Base-by-base conservation (phyloP, 2,329 filamentous ascomycete species). In the Moelleriella libera region DNA sequence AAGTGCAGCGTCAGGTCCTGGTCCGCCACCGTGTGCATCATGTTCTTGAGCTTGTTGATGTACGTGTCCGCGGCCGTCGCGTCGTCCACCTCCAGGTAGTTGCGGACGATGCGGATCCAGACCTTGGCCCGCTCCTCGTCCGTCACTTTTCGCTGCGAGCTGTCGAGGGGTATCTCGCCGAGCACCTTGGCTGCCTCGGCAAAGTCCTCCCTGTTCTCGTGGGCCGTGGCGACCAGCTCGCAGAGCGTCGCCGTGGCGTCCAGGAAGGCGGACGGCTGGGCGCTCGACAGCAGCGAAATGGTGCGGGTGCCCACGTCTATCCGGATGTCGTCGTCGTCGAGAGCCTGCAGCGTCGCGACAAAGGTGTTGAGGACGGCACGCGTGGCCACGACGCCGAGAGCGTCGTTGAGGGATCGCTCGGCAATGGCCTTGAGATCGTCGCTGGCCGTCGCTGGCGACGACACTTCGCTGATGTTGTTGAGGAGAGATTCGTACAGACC, bases 11-110 rank as follows among this genome's bases (percentile, higher is more conserved):
- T 80, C 44, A 90, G 73, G 51, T 84, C 77, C 40, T 81, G 76
- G 62, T 95, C 81, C 31, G 75, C 68, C 32, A 95, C 80, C 52
- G 77, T 82, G 68, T 86, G 80, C 62, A 95, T 88, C 54, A 96
- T 75, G 60, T 92, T 90, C 68, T 96, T 97, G 64, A 94, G 84
- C 65, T 90, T 89, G 73, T 96, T 96, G 58, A 98, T 75, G 62
- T 89, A 94, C 41, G 76, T 78, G 62, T 94, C 88, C 41, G 92
- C 92, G 37, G 78, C 75, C 1, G 83, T 88, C 7, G 87, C 84
- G 67, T 97, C 89, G 62, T 95, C 90, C 44, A 89, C 87, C 68
- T 98, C 90, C 52, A 98, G 78, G 62, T 92, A 94, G 70, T 94
- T 85, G 52, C 92, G 80, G 60, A 94, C 88, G 60, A 98, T 95